Evolutionary conservation across 2,329 filamentous ascomycete species (phyloP).

Genomic region (Exutisphaerella laricina): DNA sequence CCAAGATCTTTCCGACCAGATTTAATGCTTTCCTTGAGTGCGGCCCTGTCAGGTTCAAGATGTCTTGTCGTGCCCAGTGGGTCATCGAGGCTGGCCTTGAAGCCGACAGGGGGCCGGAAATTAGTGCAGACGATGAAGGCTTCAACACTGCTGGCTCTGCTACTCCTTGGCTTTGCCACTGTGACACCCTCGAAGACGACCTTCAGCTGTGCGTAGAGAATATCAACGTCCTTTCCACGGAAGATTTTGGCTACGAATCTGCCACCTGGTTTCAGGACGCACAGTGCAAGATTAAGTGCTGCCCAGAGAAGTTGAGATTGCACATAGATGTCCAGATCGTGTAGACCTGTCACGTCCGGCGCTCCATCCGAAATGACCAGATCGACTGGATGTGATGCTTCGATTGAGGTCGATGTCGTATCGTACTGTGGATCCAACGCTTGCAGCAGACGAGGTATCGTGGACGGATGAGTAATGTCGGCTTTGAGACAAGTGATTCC

Average conservation of each 20-base stretch:
- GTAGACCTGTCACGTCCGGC: slow-evolving; percentile 91
- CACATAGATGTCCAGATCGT: slow-evolving; percentile 97
- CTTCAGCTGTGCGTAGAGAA: slow-evolving; percentile 89
- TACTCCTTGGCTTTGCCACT: slow-evolving; percentile 89
- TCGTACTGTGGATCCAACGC: slow-evolving; percentile 67
- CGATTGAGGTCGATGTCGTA: slow-evolving; percentile 29
- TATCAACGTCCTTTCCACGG: slow-evolving; percentile 86
- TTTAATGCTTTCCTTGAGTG: slow-evolving; percentile 18
- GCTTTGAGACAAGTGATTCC: slow-evolving; percentile 89
- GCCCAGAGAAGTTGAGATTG: slow-evolving; percentile 94
- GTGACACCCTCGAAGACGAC: slow-evolving; percentile 82
- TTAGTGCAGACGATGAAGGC: slow-evolving; percentile 94
- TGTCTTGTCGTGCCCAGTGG: slow-evolving; percentile 55
- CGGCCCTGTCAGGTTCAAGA: slow-evolving; percentile 5
- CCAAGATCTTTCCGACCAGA: slow-evolving; percentile 33
- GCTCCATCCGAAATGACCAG: slow-evolving; percentile 93
- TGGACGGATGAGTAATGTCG: slow-evolving; percentile 95
- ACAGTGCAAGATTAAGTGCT: slow-evolving; percentile 86
- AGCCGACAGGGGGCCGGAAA: slow-evolving; percentile 73
- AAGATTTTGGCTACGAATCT: slow-evolving; percentile 99
- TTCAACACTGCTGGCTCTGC: slow-evolving; percentile 92
- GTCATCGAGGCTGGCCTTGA: slow-evolving; percentile 68
- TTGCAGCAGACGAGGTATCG: slow-evolving; percentile 78
- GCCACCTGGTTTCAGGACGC: slow-evolving; percentile 84
- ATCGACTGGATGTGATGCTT: slow-evolving; percentile 72